Conservation (phyloP, 208 protist species). For the Endotrypanum monterogeii region DNA sequence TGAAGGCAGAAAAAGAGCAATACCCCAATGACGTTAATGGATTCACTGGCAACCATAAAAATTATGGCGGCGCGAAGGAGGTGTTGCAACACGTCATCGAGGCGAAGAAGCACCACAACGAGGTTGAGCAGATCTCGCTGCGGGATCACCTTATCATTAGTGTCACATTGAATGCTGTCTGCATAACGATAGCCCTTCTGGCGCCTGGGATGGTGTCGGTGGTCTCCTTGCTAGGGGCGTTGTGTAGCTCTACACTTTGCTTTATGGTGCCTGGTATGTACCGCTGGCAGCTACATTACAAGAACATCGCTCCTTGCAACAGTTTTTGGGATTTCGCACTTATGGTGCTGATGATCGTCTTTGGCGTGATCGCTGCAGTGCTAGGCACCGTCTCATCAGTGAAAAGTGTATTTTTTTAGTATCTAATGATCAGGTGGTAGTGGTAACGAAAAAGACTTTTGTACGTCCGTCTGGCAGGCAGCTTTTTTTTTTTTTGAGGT, state of each 20-base stretch:
- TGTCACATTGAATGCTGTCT: conserved; percentile 49
- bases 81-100: conserved; percentile 30
- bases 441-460: not conserved
- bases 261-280: conserved; percentile 70
- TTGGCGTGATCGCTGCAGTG: conserved; percentile 41
- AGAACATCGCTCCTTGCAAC: conserved; percentile 27
- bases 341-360: conserved; percentile 42
- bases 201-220: conserved; percentile 61
- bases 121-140: conserved; percentile 45
- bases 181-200: conserved; percentile 53
- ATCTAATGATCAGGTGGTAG: not conserved
- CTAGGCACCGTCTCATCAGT: conserved; percentile 52
- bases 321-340: conserved; percentile 29
- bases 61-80: conserved; percentile 15
- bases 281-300: conserved; percentile 52
- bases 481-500: too few species aligned
- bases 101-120: conserved; percentile 40
- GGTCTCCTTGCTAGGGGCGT: conserved; percentile 56
- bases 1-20: conserved; percentile 1
- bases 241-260: conserved; percentile 69
- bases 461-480: not conserved
- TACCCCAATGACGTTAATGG: not conserved
- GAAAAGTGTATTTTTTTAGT: conserved; percentile 16
- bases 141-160: conserved; percentile 70
- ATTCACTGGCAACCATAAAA: not conserved